Evolutionary conservation across 2,329 filamentous ascomycete species (phyloP), one percentile per base, ranked within the genome.

Genomic region (Apiospora marii): DNA sequence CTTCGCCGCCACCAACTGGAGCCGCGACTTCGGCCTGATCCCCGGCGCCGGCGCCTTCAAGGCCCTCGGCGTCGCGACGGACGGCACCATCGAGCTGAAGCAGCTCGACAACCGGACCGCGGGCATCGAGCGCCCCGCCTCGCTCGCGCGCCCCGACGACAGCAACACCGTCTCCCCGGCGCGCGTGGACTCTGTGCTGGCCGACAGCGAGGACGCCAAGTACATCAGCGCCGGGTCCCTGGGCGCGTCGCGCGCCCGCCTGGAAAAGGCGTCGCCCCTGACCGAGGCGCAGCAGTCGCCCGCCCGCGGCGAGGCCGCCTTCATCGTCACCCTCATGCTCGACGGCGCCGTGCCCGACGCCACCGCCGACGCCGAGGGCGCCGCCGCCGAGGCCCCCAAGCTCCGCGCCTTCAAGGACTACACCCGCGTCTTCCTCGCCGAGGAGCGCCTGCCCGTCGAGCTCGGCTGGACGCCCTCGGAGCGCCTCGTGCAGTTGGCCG

Each of bases 351-450:
- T 69, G 8, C 67, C 67, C 44, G 67, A 68, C 37, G 7, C 44
- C 67, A 3, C 19, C 19, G 30, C 58, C 30, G 58, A 41, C 34
- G 27, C 44, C 43, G 41, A 34, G 44, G 27, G 44, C 24, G 67
- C 44, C 14, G 16, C 14, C 10, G 67, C 37, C 44, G 44, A 37
- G 27, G 44, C 44, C 8, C 7, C 6, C 27, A 6, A 22, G 44
- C 67, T 69, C 27, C 67, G 67, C 44, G 44, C 67, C 3, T 69
- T 69, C 67, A 69, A 69, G 67, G 67, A 69, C 67, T 49, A 49
- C 44, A n/a, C 67, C 16, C 44, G 48, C 44, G 67, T 48, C 27
- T 69, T 30, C 27, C 67, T 69, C 44, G 34, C 44, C 67, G 44
- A 48, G 30, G 67, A 69, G 67, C 67, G 67, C 67, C 16, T 69